Base-by-base conservation (phyloP, 306 rosid genomes). In the Biancaea sappan region DNA sequence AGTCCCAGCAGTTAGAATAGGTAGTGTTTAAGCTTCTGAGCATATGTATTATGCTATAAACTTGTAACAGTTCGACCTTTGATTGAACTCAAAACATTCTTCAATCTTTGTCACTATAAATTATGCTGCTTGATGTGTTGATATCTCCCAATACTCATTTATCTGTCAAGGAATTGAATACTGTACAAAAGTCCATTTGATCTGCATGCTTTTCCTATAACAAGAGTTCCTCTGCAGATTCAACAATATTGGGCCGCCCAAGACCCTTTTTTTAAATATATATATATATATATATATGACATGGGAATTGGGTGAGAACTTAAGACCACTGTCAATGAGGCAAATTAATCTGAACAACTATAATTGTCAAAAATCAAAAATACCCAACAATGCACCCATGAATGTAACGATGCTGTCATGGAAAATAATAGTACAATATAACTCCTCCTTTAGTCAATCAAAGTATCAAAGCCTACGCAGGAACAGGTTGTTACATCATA, bases 401-500 rank as follows among this genome's bases (percentile, higher is more conserved):
- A 40, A 26, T 65, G 38, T 4, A 38, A 13, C 1, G 25, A 43
- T 66, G 35, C 52, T 70, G 37, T 24, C 35, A 37, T 15, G 52
- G 21, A 24, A 5, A 8, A 58, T 69, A 41, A 11, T 62, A 32
- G 44, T 8, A 61, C 4, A 21, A 1, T 22, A 13, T 51, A 28
- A 22, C 32, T 21, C 41, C 18, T 3, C 2, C 35, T 75, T 22
- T 29, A 44, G 28, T 15, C 43, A 71, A 71, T 41, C 18, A 13
- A 58, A 31, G 59, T 29, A 71, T 41, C 18, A 13, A 58, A 31
- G 59, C 21, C 44, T 10, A 28, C 31, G 72, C 46, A 50, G 26
- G 66, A 38, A 50, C 65, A 73, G 51, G 2, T 66, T 68, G 32
- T 72, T 34, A 50, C 21, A 29, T 68, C 14, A 67, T 47, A 44